These are phyloP conservation scores for Infundibulicybe gibba DNA, from an alignment of 768 basidiomycete genomes.

Conservation along the genomic window DNA sequence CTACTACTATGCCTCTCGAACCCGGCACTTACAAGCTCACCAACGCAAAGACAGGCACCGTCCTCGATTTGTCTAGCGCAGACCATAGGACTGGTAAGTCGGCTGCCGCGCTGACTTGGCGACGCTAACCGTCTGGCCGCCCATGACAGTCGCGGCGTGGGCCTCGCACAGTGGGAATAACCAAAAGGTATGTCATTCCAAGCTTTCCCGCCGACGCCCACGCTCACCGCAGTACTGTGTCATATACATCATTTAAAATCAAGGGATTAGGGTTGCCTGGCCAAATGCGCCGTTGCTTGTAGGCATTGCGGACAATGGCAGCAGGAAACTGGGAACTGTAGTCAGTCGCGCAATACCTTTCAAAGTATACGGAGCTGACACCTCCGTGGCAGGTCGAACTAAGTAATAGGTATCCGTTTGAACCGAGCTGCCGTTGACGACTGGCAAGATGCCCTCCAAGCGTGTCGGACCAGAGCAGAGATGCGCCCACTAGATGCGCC, in stretches of 20 bases:
- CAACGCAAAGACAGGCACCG: slow-evolving; percentile 50
- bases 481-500: too few relatives aligned
- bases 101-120: not conserved
- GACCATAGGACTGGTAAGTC: too few relatives aligned
- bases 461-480: too few relatives aligned
- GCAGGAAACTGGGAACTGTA: slow-evolving; percentile 2
- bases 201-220: not conserved
- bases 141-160: slow-evolving; percentile 38
- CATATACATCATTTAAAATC: not conserved
- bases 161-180: slow-evolving; percentile 32
- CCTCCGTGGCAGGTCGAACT: slow-evolving; percentile 15
- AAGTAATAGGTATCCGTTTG: slow-evolving; percentile 1
- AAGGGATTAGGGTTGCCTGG: slow-evolving; percentile 17
- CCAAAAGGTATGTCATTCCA: slow-evolving; percentile 28
- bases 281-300: slow-evolving; percentile 17
- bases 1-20: slow-evolving; percentile 10
- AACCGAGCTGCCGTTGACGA: too few relatives aligned
- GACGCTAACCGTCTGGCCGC: not conserved
- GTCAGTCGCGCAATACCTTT: not conserved
- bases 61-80: slow-evolving; percentile 50
- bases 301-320: slow-evolving; percentile 7
- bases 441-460: too few relatives aligned
- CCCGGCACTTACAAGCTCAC: slow-evolving; percentile 36
- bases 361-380: not conserved
- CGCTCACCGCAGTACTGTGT: not conserved